Evolutionary conservation across 2,329 filamentous ascomycete species (phyloP), one percentile per base, ranked within the genome.

Genomic region (Xylaria sp.): DNA sequence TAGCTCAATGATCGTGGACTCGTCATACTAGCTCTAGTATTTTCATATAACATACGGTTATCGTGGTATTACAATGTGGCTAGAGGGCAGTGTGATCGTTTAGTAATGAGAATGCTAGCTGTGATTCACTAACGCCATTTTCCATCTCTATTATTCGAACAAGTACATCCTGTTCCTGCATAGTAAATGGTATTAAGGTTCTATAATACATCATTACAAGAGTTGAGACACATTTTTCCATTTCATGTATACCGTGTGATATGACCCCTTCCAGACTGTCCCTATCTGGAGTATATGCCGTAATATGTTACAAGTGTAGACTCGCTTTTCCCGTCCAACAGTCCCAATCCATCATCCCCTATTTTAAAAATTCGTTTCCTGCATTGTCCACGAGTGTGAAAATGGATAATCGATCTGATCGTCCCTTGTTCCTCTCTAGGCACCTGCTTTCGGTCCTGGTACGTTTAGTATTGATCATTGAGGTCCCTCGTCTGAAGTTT

Each of bases 151-250:
- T 44, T 61, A 13, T 44, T 20, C 13, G 6, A 28, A 20, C 37
- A 20, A 44, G 28, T 31, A 13, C 10, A 52, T n/a, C 25, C 7
- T 20, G 41, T 23, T 50, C 10, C 48, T 44, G 20, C 39, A 41
- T 65, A 55, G 44, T 56, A 69, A 58, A 58, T 63, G 63, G 48
- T 63, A 66, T 63, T 58, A 7, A 46, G 31, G 34, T 63, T 63
- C 18, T 69, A 63, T 69, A 54, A 51, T 66, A 69, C 67, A 69
- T 51, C 6, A 66, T 63, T 67, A 67, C 28, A 54, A 57, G 56
- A 70, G 59, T 46, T 55, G 64, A 60, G 39, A 15, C 34, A 48
- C 18, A 56, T 25, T 20, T n/a, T 41, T 48, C 23, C 56, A n/a
- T 56, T 59, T 69, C 58, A 6, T 52, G 13, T 66, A 62, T 58